Evolutionary conservation across 192 early-diverging fungal species (phyloP).

Genomic region (Linnemannia zychae): DNA sequence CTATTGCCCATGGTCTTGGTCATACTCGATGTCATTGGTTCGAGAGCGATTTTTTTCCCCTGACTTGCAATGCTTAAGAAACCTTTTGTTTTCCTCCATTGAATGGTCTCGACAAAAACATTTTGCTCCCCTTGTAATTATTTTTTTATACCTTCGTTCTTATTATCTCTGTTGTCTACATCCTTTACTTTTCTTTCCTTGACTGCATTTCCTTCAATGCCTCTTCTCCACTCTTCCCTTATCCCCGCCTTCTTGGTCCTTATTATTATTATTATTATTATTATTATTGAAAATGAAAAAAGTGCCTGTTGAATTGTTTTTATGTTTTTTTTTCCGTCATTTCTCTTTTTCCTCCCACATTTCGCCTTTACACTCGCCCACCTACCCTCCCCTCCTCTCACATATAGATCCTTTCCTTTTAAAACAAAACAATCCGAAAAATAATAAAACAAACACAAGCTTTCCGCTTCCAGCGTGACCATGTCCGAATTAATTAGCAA

Average conservation of each 20-base stretch:
- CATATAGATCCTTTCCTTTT: background rate
- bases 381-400: background rate
- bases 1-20: background rate
- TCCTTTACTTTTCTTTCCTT: background rate
- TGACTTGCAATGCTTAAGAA: background rate
- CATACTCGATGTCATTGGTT: background rate
- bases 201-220: background rate
- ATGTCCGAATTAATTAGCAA: background rate
- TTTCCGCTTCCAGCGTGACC: background rate
- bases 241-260: background rate
- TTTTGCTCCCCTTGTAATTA: background rate
- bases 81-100: background rate
- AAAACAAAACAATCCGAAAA: background rate
- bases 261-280: background rate
- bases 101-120: background rate
- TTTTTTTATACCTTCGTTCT: constrained; percentile 1
- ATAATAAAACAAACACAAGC: background rate
- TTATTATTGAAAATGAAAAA: too few species aligned
- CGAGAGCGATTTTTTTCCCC: background rate
- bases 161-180: too few species aligned
- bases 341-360: background rate
- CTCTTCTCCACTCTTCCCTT: background rate
- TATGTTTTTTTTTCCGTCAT: background rate
- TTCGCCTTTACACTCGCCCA: too few species aligned
- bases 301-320: too few species aligned